Base-by-base conservation (phyloP, 805 yeast genomes). In the Candida maris region DNA sequence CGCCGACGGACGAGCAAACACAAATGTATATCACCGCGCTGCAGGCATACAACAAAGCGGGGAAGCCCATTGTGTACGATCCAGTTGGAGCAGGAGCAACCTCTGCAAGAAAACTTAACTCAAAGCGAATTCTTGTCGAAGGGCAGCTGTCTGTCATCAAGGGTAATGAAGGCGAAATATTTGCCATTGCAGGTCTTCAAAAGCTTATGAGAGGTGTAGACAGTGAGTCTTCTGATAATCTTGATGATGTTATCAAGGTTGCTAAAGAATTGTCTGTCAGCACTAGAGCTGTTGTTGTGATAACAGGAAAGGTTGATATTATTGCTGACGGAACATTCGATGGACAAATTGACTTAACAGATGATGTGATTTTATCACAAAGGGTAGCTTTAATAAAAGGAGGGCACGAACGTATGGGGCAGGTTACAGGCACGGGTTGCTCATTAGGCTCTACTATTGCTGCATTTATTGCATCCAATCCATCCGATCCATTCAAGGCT, bases 1-100 rank as follows among this genome's bases (percentile, higher is more conserved):
- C 94, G 0, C 78, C 80, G 0, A 70, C 73, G 0, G 61, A 70
- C 1, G 62, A 49, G 3, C 59, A 65, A 27, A 51, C 75, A 41
- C 61, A 59, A 0, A 62, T 70, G 38, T 73, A 74, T 42, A 46
- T 65, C 16, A 48, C 52, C 3, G 95, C 91, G 0, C 57, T 82
- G 14, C 52, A 54, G 7, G 73, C 71, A 0, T 86, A 88, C 55
- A 82, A 81, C 52, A 54, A 51, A 10, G 48, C 57, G 10, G 73
- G 74, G 3, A 67, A 70, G 30, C 89, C 85, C 3, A 71, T 88
- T 21, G 75, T 88, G 0, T 80, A 83, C 47, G 97, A 88, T 57
- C 97, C 96, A 1, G 96, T 88, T n/a, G 97, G 88, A 1, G 86
- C 81, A 26, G 95, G 95, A 19, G 96, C 96, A 0, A 71, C 95